Base-by-base conservation (phyloP, 805 yeast genomes). In the Pichia membranifaciens region DNA sequence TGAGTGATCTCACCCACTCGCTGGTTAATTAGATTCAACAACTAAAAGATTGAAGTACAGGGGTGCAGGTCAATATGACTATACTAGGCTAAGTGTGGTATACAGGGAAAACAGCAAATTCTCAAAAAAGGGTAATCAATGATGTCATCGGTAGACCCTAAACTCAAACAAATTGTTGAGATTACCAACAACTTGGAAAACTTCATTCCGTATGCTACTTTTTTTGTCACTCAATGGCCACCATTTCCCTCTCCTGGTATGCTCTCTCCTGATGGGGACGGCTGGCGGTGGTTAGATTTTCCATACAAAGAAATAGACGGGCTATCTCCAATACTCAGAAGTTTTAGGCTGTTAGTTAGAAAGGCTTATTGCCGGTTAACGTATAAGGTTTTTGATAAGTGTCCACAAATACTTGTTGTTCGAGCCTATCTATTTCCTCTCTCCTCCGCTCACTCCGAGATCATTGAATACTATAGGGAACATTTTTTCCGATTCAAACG, bases 211-310 rank as follows among this genome's bases (percentile, higher is more conserved):
- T 55, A 79, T 4, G 88, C 87, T 0, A 65, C 73, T 0, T 54
- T 82, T 1, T 69, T 66, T 53, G 63, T 76, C 41, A 57, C 62
- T 44, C 64, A 71, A 31, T 53, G 71, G 1, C 84, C 85, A 0
- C 48, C 62, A 1, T 53, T 66, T 3, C 64, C 68, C 0, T 62
- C 68, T 13, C 66, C 66, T 3, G 75, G 74, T 0, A 31, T 66
- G 0, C 49, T 47, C 0, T 67, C 68, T 5, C 29, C 29, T 8
- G 49, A 47, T 18, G 22, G 16, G 4, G 74, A 67, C 55, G 71
- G 69, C 1, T 81, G 86, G 85, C 55, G 42, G 43, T 80, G 85
- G 86, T 61, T 78, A 15, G 80, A 78, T 51, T 65, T 75, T 9
- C 76, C 76, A 16, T 66, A 56, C 50, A 58, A 50, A 38, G 54